Percentiles rank a stretch among this genome's conserved stretches.
Conservation (phyloP, 768 basidiomycete genomes). For the Panus rudis region DNA sequence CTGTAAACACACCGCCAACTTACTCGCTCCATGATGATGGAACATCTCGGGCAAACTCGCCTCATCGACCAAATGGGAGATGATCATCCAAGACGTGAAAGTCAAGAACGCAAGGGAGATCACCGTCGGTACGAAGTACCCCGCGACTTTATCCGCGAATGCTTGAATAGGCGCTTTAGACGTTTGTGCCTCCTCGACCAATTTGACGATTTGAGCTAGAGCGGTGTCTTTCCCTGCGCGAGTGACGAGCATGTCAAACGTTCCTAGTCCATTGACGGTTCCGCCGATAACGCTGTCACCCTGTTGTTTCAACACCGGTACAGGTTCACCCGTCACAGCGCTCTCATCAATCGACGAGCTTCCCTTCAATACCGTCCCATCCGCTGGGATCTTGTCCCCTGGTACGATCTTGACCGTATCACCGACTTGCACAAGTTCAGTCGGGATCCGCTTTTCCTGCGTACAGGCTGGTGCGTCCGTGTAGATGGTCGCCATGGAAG, state of each 20-base stretch:
- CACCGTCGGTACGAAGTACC: conserved; percentile 91
- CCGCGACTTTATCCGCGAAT: conserved; percentile 91
- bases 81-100: conserved; percentile 75
- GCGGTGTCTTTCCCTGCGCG: conserved; percentile 96
- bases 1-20: conserved; percentile 87
- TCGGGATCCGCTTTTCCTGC: conserved; percentile 85
- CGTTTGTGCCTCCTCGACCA: conserved; percentile 97
- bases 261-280: conserved; percentile 94
- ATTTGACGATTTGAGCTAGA: conserved; percentile 89
- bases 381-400: conserved; percentile 94
- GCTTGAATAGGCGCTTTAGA: conserved; percentile 97
- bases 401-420: conserved; percentile 92
- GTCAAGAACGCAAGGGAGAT: conserved; percentile 77
- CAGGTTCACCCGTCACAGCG: conserved; percentile 91
- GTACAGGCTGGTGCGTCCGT: conserved; percentile 76
- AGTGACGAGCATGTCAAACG: conserved; percentile 93
- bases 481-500: conserved; percentile 94
- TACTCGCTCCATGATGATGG: conserved; percentile 73
- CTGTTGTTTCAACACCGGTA: conserved; percentile 77
- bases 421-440: conserved; percentile 90
- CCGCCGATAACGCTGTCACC: conserved; percentile 92
- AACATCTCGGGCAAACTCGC: conserved; percentile 77
- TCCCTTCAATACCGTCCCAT: conserved; percentile 84
- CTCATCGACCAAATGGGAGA: conserved; percentile 52
- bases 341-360: conserved; percentile 91